Evolutionary conservation across 148 eudicot genomes (phyloP), one percentile per base, ranked within the genome.

Genomic region (Rhododendron ferrugineum): DNA sequence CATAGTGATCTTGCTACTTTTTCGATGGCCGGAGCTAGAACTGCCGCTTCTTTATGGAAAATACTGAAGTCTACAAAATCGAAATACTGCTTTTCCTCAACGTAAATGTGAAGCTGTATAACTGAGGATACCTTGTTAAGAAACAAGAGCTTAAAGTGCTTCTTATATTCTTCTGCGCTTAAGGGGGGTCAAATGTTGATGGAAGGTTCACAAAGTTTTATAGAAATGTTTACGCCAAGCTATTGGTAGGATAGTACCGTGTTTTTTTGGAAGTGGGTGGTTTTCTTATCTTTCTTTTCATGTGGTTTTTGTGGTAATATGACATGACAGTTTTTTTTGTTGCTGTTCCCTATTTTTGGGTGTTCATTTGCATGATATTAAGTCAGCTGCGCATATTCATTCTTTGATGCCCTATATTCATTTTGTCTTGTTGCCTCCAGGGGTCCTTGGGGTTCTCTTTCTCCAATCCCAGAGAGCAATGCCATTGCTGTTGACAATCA

Each of bases 381-480:
- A 34, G 70, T 81, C 30, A 0, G 23, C 37, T 54, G n/a, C 72
- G 62, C 34, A 32, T 32, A 79, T 84, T 81, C 30, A 14, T 70
- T 37, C 3, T 70, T 37, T 6, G 23, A 20, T 34, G 52, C 79
- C 30, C 14, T 22, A 34, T 44, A 15, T 86, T 42, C 26, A 50
- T 8, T 79, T 70, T 62, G 68, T 22, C 28, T 81, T 62, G 75
- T 86, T 28, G 75, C 80, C 85, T 44, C 46, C 91, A 96, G 99
- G 88, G 98, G 99, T 77, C 99, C 98, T 80, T 97, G 99, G 99
- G 91, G 88, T 86, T 93, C 99, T 84, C 93, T 94, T 84, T 95
- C 99, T 85, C 98, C 99, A 16, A 92, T 97, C 79, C 98, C 99
- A 32, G 99, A 97, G 87, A 97, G 90, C 87, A 97, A 97, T 89